A percentile compares a stretch with the other conserved stretches of the same genome.
Evolutionary conservation across 306 rosid species (phyloP).

Genomic region (Lablab purpureus): DNA sequence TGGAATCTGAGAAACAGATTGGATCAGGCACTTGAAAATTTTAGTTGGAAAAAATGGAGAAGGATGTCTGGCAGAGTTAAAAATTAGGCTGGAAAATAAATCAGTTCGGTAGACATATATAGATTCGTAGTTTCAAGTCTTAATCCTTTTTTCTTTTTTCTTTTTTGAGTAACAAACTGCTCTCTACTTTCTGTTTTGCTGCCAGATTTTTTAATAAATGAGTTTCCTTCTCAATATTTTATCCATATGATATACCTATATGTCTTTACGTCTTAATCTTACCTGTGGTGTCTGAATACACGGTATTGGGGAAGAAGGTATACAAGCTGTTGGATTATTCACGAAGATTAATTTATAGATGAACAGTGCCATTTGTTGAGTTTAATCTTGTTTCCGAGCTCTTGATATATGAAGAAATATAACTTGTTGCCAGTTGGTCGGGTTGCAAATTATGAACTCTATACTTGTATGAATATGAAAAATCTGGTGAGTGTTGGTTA

Average conservation of each 20-base stretch:
- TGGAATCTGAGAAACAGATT: conserved; percentile 22
- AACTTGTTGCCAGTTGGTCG: not conserved
- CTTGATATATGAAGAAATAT: not conserved
- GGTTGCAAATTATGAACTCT: not conserved
- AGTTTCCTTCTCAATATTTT: not conserved
- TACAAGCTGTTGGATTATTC: conserved; percentile 38
- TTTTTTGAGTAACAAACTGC: not conserved
- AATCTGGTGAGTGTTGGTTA: not conserved
- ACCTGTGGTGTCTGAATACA: not conserved
- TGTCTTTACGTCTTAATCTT: not conserved
- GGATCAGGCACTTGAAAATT: conserved; percentile 35
- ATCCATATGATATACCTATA: not conserved
- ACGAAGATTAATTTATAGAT: not conserved
- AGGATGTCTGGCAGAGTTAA: not conserved
- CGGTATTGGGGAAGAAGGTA: not conserved
- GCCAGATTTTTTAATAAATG: not conserved
- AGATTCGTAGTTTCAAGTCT: not conserved
- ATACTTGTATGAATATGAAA: not conserved
- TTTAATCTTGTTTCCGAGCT: not conserved
- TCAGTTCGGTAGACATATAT: conserved; percentile 24
- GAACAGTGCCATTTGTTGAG: not conserved
- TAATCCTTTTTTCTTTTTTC: not conserved
- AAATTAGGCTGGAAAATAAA: conserved; percentile 38
- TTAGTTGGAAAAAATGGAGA: conserved; percentile 15
- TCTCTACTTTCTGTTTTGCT: conserved; percentile 14